Evolutionary conservation across 2,329 filamentous ascomycete species (phyloP).

Genomic region (Dryadomyces sulphureus): DNA sequence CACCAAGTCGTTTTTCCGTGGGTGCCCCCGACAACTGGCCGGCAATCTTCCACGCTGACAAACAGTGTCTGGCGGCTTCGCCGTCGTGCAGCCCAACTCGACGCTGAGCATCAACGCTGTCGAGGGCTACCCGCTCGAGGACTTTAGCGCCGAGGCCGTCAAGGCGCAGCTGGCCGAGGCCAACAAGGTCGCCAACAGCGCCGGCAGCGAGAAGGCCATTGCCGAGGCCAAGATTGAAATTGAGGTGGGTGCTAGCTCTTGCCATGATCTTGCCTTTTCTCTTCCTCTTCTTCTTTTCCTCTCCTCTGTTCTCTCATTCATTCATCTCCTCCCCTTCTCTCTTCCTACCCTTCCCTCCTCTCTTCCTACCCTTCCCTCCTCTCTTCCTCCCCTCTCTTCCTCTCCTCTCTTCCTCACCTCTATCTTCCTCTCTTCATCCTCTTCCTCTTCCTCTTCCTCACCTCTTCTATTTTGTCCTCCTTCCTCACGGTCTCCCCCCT

Average conservation of each 20-base stretch:
- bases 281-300: background rate
- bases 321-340: too few relatives aligned
- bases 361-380: background rate
- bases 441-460: too few relatives aligned
- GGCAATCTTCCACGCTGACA: background rate
- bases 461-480: too few relatives aligned
- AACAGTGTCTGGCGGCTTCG: constrained; percentile 88
- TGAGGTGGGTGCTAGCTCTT: constrained; percentile 55
- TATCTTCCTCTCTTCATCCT: too few relatives aligned
- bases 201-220: constrained; percentile 90
- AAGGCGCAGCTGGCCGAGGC: constrained; percentile 83
- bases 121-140: constrained; percentile 86
- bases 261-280: background rate
- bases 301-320: too few relatives aligned
- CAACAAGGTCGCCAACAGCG: constrained; percentile 83
- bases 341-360: too few relatives aligned
- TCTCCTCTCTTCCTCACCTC: too few relatives aligned
- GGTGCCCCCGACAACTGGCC: constrained; percentile 22
- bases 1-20: constrained; percentile 97
- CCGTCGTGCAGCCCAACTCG: constrained; percentile 90
- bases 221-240: constrained; percentile 98
- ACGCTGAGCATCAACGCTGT: constrained; percentile 95
- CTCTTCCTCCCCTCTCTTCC: too few relatives aligned
- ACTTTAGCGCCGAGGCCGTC: constrained; percentile 88
- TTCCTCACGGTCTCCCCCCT: background rate